Evolutionary conservation across 1,284 basidiomycete genomes (phyloP).

Genomic region (Ganoderma boninense): DNA sequence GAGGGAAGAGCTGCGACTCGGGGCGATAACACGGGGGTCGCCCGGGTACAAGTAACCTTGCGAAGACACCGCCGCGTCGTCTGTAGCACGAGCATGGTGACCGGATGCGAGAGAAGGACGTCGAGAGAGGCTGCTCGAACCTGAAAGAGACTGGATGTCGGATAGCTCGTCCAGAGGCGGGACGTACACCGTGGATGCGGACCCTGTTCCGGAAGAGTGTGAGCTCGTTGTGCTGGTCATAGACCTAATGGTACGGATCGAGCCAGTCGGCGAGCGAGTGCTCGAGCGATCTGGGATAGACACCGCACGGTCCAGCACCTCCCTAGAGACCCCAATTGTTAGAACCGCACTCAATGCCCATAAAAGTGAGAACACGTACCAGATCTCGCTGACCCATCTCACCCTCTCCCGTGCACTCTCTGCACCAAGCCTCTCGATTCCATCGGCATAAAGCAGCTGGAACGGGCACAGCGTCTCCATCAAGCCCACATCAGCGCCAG

Average conservation of each 20-base stretch:
- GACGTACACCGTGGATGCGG: conserved; percentile 75
- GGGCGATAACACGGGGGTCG: conserved; percentile 72
- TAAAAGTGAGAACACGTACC: conserved; percentile 56
- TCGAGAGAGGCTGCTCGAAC: conserved; percentile 51
- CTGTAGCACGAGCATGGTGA: conserved; percentile 68
- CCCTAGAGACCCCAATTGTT: conserved; percentile 54
- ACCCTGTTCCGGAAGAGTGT: conserved; percentile 54
- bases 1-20: conserved; percentile 65
- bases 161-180: conserved; percentile 75
- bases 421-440: conserved; percentile 84
- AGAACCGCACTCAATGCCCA: too few species aligned
- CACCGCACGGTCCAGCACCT: conserved; percentile 62
- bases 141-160: conserved; percentile 56
- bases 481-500: conserved; percentile 41
- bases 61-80: conserved; percentile 71
- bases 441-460: conserved; percentile 87
- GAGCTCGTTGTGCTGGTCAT: conserved; percentile 49
- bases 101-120: conserved; percentile 61
- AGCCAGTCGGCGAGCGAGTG: conserved; percentile 74
- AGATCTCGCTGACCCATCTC: conserved; percentile 88
- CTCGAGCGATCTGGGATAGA: conserved; percentile 58
- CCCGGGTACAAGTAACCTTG: conserved; percentile 73
- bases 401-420: conserved; percentile 86
- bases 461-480: conserved; percentile 86
- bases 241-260: conserved; percentile 74